Evolutionary conservation across 2,329 filamentous ascomycete species (phyloP).

Genomic region (Cercospora citrullina): DNA sequence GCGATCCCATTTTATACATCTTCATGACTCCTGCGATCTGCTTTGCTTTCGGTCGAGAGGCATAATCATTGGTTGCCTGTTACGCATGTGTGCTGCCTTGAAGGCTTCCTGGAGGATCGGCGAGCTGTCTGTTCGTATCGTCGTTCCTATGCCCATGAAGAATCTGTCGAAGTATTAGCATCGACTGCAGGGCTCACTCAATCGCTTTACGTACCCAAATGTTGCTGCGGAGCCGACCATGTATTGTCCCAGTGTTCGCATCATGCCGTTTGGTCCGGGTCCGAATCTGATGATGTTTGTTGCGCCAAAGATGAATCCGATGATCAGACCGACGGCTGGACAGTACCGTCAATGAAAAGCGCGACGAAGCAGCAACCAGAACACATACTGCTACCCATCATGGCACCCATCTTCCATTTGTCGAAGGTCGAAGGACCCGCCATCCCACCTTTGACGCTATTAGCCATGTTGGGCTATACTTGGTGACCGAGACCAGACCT

Average conservation of each 20-base stretch:
- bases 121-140: conserved; percentile 88
- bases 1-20: background rate
- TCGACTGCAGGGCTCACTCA: background rate
- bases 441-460: conserved; percentile 28
- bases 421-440: conserved; percentile 66
- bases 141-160: conserved; percentile 98
- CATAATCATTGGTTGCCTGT: conserved; percentile 69
- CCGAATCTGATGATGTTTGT: conserved; percentile 94
- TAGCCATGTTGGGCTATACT: conserved; percentile 1
- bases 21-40: conserved; percentile 8
- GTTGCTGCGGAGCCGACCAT: conserved; percentile 94
- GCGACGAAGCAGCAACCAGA: background rate
- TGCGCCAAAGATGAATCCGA: conserved; percentile 95
- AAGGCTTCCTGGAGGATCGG: conserved; percentile 75
- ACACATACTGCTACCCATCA: conserved; percentile 94
- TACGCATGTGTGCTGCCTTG: conserved; percentile 61
- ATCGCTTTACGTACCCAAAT: conserved; percentile 71
- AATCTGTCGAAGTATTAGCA: conserved; percentile 55
- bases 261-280: conserved; percentile 87
- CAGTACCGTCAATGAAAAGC: background rate
- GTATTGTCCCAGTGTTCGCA: conserved; percentile 92
- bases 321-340: conserved; percentile 87
- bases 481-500: background rate
- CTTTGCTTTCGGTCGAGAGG: conserved; percentile 44
- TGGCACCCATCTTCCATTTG: conserved; percentile 92